Percentiles rank a stretch among this genome's conserved stretches.
Conservation (phyloP, 352 stramenopile species). For the Pythium oligandrum region DNA sequence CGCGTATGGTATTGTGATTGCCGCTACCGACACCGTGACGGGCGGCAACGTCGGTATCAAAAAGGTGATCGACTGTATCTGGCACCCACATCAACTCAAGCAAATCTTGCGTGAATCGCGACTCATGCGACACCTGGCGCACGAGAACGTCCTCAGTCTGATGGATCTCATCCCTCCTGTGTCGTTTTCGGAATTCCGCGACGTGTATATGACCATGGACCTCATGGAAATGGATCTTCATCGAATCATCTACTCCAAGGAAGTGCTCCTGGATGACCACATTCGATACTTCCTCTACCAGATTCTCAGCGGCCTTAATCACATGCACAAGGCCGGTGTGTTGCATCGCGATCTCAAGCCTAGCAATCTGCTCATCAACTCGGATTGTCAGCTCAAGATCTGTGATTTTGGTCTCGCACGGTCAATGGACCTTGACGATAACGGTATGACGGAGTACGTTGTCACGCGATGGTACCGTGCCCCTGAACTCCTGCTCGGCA, state of each 20-base stretch:
- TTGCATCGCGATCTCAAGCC: slow-evolving; percentile 85
- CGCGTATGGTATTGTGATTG: slow-evolving; percentile 88
- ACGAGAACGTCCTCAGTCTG: slow-evolving; percentile 84
- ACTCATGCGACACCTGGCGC: slow-evolving; percentile 80
- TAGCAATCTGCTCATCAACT: slow-evolving; percentile 87
- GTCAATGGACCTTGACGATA: slow-evolving; percentile 77
- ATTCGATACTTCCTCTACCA: slow-evolving; percentile 93
- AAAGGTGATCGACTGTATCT: slow-evolving; percentile 90
- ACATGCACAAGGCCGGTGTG: slow-evolving; percentile 85
- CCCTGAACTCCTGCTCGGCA: slow-evolving; percentile 80
- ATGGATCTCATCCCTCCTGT: slow-evolving; percentile 80
- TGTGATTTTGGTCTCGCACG: slow-evolving; percentile 94
- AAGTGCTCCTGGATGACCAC: slow-evolving; percentile 90
- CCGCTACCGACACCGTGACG: slow-evolving; percentile 71
- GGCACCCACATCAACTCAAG: slow-evolving; percentile 87
- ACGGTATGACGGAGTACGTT: slow-evolving; percentile 91
- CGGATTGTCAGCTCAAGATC: slow-evolving; percentile 96
- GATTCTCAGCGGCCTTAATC: slow-evolving; percentile 83
- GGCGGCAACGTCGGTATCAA: slow-evolving; percentile 89
- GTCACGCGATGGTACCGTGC: slow-evolving; percentile 88
- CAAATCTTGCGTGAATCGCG: slow-evolving; percentile 84
- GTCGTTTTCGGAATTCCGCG: slow-evolving; percentile 81
- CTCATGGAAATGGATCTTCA: slow-evolving; percentile 93
- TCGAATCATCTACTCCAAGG: slow-evolving; percentile 91
- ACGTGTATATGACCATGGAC: slow-evolving; percentile 90